Percentiles rank a stretch among this genome's conserved stretches.
Conservation (phyloP, 805 yeast species). For the Nakazawaea ambrosiae region DNA sequence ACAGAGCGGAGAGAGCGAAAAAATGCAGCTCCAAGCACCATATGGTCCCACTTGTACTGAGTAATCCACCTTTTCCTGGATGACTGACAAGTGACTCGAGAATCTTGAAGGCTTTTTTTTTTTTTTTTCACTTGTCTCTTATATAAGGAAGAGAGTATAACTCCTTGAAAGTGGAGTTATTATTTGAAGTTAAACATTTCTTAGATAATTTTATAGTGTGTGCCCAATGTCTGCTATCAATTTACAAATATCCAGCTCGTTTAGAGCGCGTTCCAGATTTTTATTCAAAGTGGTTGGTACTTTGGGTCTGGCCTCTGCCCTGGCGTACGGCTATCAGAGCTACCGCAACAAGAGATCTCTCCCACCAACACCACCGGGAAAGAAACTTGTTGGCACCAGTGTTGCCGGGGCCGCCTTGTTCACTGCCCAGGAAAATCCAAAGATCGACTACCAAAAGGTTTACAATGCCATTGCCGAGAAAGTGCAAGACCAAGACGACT, state of each 20-base stretch:
- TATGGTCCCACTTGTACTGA: too few relatives aligned
- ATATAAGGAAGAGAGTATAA: too few relatives aligned
- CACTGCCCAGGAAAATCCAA: slow-evolving; percentile 17
- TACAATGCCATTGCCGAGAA: slow-evolving; percentile 69
- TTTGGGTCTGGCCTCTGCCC: background rate
- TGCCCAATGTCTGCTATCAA: background rate
- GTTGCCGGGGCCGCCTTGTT: background rate
- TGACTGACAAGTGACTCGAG: too few relatives aligned
- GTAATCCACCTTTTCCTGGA: too few relatives aligned
- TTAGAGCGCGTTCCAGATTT: background rate
- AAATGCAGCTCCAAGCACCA: too few relatives aligned
- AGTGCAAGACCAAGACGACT: slow-evolving; percentile 46
- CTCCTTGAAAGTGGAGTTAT: too few relatives aligned
- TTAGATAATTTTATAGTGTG: too few relatives aligned
- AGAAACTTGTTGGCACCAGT: slow-evolving; percentile 2
- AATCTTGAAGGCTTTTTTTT: too few relatives aligned
- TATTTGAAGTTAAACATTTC: too few relatives aligned
- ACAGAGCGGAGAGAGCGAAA: too few relatives aligned
- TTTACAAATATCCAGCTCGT: background rate
- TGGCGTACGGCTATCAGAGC: background rate
- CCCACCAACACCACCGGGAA: slow-evolving; percentile 4
- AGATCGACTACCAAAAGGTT: slow-evolving; percentile 53
- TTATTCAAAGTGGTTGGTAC: background rate
- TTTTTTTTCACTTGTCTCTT: too few relatives aligned
- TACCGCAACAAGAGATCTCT: background rate